phyloP scores from a whole-genome alignment of 2,329 filamentous ascomycete species.

The Dactylellina drechsleri region DNA sequence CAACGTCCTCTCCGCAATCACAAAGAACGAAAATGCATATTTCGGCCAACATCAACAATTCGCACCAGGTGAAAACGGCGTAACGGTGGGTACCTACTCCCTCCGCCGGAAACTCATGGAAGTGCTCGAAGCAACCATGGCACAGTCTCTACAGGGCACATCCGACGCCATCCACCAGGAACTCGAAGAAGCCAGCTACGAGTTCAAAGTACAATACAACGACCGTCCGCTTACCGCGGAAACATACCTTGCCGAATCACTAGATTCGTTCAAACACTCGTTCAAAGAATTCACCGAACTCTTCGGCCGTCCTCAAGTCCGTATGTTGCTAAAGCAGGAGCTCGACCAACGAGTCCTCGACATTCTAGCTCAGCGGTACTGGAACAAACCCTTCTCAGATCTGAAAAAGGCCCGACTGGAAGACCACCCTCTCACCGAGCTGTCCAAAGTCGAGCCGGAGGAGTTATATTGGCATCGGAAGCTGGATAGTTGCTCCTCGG shows the following conservation, averaged over 20 bases:
- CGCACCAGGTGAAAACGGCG: constrained; percentile 71
- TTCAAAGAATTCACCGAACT: constrained; percentile 92
- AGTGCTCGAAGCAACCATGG: constrained; percentile 97
- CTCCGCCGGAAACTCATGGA: constrained; percentile 96
- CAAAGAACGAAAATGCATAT: constrained; percentile 86
- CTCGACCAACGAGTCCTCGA: constrained; percentile 95
- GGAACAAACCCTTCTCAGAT: constrained; percentile 94
- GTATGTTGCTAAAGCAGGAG: constrained; percentile 87
- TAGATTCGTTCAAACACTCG: constrained; percentile 96
- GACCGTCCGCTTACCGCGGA: constrained; percentile 93
- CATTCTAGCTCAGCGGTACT: constrained; percentile 89
- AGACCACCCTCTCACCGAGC: constrained; percentile 71
- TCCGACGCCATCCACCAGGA: constrained; percentile 93
- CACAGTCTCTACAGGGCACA: constrained; percentile 85
- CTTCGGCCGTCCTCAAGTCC: constrained; percentile 89
- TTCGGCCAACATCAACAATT: constrained; percentile 85
- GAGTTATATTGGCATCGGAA: constrained; percentile 93
- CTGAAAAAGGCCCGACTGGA: constrained; percentile 74
- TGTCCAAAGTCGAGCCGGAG: constrained; percentile 85
- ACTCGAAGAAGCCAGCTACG: constrained; percentile 94
- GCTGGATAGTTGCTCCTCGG: constrained; percentile 88
- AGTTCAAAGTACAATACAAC: constrained; percentile 99
- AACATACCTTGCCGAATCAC: constrained; percentile 92
- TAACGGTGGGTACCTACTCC: constrained; percentile 83
- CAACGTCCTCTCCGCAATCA: constrained; percentile 82